phyloP scores from a whole-genome alignment of 495 filamentous ascomycete genomes.

The Clohesyomyces aquaticus region DNA sequence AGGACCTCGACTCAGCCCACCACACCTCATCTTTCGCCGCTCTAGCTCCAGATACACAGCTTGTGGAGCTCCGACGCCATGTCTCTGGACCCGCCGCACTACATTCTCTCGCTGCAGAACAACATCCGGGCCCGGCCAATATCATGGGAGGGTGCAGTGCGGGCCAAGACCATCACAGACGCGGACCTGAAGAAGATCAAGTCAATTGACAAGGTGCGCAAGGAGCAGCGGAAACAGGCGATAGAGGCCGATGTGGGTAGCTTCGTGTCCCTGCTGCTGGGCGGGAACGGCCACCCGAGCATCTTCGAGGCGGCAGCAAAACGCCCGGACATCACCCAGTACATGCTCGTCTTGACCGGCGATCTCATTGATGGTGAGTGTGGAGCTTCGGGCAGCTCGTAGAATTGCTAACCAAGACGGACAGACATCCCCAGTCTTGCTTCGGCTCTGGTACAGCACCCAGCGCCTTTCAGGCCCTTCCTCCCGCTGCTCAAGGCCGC shows the following conservation, averaged over 20 bases:
- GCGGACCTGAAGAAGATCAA: constrained; percentile 95
- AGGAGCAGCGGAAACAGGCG: constrained; percentile 78
- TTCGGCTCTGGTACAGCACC: constrained; percentile 71
- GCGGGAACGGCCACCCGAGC: constrained; percentile 68
- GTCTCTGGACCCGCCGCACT: constrained; percentile 89
- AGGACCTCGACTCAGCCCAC: neutral
- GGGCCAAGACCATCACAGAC: constrained; percentile 91
- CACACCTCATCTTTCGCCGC: neutral
- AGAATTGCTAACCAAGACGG: constrained; percentile 16
- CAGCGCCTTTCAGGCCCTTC: constrained; percentile 81
- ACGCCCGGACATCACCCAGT: constrained; percentile 87
- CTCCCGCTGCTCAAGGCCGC: constrained; percentile 77
- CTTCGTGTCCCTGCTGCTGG: constrained; percentile 79
- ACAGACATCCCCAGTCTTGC: constrained; percentile 78
- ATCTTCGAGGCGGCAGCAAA: constrained; percentile 80
- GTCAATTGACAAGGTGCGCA: constrained; percentile 94
- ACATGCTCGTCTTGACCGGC: constrained; percentile 84
- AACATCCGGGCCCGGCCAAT: constrained; percentile 94
- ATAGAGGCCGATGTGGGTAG: constrained; percentile 77
- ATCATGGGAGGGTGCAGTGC: constrained; percentile 96
- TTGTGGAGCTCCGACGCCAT: constrained; percentile 52
- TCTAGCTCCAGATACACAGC: neutral
- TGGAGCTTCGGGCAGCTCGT: neutral
- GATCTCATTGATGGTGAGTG: constrained; percentile 82
- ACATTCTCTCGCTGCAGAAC: constrained; percentile 87